These are phyloP conservation scores for Oidiodendron maius DNA, from an alignment of 495 filamentous ascomycete species.

Conservation along the genomic window DNA sequence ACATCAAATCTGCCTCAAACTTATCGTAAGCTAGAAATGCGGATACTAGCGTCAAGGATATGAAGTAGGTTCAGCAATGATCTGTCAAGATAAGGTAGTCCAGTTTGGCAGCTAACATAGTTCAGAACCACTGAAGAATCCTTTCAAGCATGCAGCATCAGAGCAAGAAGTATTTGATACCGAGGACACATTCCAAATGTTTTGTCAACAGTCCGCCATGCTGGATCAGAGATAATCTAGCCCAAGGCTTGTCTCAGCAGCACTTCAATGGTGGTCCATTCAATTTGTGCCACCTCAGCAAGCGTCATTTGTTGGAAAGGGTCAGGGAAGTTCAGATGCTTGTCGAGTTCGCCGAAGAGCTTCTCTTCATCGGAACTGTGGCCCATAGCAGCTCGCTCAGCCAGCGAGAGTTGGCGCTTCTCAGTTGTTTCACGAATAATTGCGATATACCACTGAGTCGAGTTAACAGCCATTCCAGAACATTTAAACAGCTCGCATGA, in stretches of 20 bases:
- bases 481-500: background rate
- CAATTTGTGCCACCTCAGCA: conserved; percentile 23
- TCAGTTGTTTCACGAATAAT: conserved; percentile 43
- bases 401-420: conserved; percentile 26
- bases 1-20: too few relatives aligned
- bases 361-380: conserved; percentile 20
- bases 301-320: conserved; percentile 31
- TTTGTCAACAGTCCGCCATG: too few relatives aligned
- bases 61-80: too few relatives aligned
- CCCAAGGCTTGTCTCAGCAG: conserved; percentile 21
- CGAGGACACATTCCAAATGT: too few relatives aligned
- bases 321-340: conserved; percentile 21
- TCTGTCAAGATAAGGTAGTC: too few relatives aligned
- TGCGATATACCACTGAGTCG: conserved; percentile 42
- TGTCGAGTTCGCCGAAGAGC: conserved; percentile 38
- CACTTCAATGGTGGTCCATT: conserved; percentile 35
- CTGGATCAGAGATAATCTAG: too few relatives aligned
- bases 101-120: too few relatives aligned
- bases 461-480: conserved; percentile 17
- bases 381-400: conserved; percentile 21
- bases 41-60: too few relatives aligned
- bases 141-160: too few relatives aligned
- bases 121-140: too few relatives aligned
- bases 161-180: too few relatives aligned
- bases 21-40: too few relatives aligned